phyloP scores from a whole-genome alignment of 225 moss, liverwort and hornwort genomes.

The Antitrichia curtipendula region DNA sequence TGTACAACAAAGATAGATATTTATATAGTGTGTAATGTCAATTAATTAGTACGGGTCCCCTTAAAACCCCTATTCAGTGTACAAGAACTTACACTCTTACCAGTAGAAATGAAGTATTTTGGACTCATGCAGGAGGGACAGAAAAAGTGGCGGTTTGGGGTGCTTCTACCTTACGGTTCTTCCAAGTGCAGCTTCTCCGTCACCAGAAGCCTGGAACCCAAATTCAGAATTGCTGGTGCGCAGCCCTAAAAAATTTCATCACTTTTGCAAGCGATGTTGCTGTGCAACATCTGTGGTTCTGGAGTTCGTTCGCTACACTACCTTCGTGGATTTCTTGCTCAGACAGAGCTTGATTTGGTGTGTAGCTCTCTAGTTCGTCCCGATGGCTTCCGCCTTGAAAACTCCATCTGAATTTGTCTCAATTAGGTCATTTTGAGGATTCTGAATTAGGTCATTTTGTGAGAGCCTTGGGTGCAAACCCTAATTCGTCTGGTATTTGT shows the following conservation, averaged over 20 bases:
- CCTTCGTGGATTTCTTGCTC: background rate
- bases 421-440: background rate
- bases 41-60: too few relatives aligned
- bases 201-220: background rate
- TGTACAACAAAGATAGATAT: too few relatives aligned
- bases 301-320: background rate
- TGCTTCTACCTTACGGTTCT: background rate
- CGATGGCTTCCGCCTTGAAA: background rate
- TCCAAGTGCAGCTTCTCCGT: slow-evolving; percentile 20
- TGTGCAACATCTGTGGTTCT: slow-evolving; percentile 16
- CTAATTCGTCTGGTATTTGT: slow-evolving; percentile 51
- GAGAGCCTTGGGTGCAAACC: slow-evolving; percentile 14
- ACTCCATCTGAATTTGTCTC: background rate
- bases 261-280: slow-evolving; percentile 21
- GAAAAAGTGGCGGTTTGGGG: background rate
- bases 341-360: slow-evolving; percentile 46
- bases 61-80: too few relatives aligned
- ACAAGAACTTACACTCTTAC: background rate
- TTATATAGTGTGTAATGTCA: too few relatives aligned
- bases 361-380: background rate
- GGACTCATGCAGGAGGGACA: background rate
- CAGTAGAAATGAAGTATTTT: background rate
- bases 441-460: background rate
- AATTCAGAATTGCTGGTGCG: slow-evolving; percentile 26
- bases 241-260: slow-evolving; percentile 28